Evolutionary conservation across 169 alveolate genomes (phyloP).

Genomic region (Babesia divergens): DNA sequence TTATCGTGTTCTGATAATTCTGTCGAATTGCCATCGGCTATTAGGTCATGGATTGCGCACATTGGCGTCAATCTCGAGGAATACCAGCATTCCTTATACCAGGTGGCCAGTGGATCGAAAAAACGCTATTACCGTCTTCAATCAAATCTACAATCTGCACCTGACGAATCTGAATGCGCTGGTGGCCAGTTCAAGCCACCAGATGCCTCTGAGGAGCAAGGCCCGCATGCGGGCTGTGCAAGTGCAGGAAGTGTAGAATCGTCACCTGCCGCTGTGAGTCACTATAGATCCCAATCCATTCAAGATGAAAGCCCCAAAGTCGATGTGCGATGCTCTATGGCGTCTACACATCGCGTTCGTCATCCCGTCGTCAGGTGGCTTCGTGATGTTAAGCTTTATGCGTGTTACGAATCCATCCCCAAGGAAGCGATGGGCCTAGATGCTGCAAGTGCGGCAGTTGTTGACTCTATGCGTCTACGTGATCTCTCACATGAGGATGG

Average conservation of each 20-base stretch:
- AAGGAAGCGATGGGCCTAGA: slow-evolving; percentile 44
- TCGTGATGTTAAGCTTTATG: slow-evolving; percentile 54
- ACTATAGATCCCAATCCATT: no score
- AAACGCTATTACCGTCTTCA: slow-evolving; percentile 45
- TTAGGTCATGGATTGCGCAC: slow-evolving; percentile 42
- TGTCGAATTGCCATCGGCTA: slow-evolving; percentile 21
- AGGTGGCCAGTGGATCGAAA: slow-evolving; percentile 6
- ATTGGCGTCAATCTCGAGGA: slow-evolving; percentile 36
- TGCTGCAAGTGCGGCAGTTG: slow-evolving; percentile 67
- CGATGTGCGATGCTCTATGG: no score
- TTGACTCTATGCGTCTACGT: slow-evolving; percentile 49
- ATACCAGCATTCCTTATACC: slow-evolving; percentile 20
- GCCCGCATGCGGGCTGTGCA: no score
- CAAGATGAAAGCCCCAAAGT: no score
- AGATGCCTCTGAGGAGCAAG: no score
- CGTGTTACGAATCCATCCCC: slow-evolving; percentile 2
- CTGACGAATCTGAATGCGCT: background rate
- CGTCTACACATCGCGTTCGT: no score
- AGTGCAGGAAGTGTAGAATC: no score
- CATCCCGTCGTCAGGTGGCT: slow-evolving; percentile 43
- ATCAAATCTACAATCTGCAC: background rate
- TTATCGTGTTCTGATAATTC: background rate
- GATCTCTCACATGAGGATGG: background rate
- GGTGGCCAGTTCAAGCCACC: no score
- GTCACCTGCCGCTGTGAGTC: no score